Conservation (phyloP, 31 red algal genomes). For the Odonthalia washingtoniensis region DNA sequence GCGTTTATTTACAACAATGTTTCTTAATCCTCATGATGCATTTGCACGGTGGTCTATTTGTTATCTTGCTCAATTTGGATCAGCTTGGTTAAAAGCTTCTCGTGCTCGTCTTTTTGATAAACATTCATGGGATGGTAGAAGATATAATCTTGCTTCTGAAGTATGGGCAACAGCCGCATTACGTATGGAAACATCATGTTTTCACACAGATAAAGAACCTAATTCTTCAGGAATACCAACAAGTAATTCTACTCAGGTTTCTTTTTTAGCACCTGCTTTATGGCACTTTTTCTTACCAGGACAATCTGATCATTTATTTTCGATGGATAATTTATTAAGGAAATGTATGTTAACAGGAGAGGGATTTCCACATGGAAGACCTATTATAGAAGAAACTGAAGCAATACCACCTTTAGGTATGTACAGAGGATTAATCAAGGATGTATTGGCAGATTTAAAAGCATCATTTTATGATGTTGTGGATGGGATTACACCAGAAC, state of each 20-base stretch:
- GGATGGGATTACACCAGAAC: conserved; percentile 36
- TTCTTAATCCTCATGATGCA: background rate
- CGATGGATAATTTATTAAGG: conserved; percentile 36
- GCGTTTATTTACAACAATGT: background rate
- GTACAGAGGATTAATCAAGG: conserved; percentile 58
- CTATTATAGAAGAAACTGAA: conserved; percentile 18
- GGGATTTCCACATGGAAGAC: conserved; percentile 32
- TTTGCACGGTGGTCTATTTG: conserved; percentile 42
- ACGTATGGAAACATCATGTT: conserved; percentile 32
- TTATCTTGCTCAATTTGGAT: conserved; percentile 54
- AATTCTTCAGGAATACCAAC: background rate
- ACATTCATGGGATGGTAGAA: conserved; percentile 32
- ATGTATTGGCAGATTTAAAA: conserved; percentile 35
- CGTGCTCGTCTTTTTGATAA: background rate
- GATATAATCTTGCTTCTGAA: conserved; percentile 37
- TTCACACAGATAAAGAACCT: background rate
- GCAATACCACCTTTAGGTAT: conserved; percentile 43
- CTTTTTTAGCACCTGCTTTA: conserved; percentile 25
- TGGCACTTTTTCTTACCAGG: conserved; percentile 20
- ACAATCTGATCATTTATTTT: conserved; percentile 45
- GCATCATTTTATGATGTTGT: conserved; percentile 53
- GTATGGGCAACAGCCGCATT: conserved; percentile 59
- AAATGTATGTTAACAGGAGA: conserved; percentile 26
- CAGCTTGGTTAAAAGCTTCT: conserved; percentile 46
- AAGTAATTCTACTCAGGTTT: conserved; percentile 31